Base-by-base conservation (phyloP, 192 early-diverging fungal genomes). In the Linnemannia elongata region DNA sequence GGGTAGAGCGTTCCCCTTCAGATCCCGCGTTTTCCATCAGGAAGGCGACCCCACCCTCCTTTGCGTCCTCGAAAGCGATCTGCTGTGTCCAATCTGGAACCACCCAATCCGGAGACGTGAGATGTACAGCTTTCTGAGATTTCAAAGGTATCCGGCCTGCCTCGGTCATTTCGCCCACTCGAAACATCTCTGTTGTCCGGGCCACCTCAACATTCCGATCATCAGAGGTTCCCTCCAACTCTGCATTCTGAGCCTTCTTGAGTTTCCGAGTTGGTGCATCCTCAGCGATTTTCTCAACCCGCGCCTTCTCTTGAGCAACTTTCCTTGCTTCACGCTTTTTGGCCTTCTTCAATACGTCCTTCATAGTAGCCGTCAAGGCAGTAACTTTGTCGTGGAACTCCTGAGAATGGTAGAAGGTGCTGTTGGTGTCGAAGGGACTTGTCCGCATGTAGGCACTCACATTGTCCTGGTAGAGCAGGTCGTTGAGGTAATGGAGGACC, bases 371-470 rank as follows among this genome's bases (percentile, higher is more conserved):
- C 10, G 30, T 33, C 60, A 10, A 15, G 27, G 24, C 30, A 33
- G 60, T 33, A 24, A 13, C 27, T 30, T 66, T 30, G 27, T 12
- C 24, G 30, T 4, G 60, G 30, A 66, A 66, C 15, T 3, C 10
- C 12, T 33, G 12, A 66, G 60, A 66, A 33, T 12, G 30, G 12
- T 57, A 44, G 41, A 44, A 80, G 30, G 41, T 30, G 7, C 41
- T 24, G 41, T 52, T 63, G 13, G 54, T 27, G 1, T 81, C 52
- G 45, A 87, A 93, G 18, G 91, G 93, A 73, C 74, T 36, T 13
- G 74, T 9, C 42, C 79, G 81, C 20, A 93, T 91, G 69, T 82
- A 93, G 42, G 71, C 60, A 45, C 89, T 87, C 39, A 92, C 88
- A 38, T 93, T 93, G 41, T 74, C 72, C 70, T 91, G 82, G 13